Evolutionary conservation across 306 rosid species (phyloP).

Genomic region (Quercus wislizeni): DNA sequence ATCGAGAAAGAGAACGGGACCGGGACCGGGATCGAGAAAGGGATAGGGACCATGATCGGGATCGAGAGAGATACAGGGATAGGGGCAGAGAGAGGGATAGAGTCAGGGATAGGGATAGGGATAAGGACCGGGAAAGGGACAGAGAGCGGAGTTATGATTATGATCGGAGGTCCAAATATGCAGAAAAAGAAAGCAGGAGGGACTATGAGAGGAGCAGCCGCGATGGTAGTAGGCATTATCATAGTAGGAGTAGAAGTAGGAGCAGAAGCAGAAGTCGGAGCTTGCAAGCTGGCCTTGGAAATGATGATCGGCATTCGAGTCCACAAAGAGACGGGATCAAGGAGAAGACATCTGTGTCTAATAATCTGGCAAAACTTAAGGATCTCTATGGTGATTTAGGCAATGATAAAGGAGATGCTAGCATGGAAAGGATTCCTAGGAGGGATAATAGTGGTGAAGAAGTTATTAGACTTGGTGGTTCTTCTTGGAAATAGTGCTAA

Average conservation of each 20-base stretch:
- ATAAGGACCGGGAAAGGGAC: conserved; percentile 34
- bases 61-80: conserved; percentile 42
- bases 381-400: conserved; percentile 87
- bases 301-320: conserved; percentile 37
- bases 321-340: conserved; percentile 59
- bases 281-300: conserved; percentile 53
- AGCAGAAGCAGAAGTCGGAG: conserved; percentile 75
- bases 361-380: conserved; percentile 87
- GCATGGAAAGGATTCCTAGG: conserved; percentile 48
- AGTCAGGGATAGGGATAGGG: conserved; percentile 35
- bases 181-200: conserved; percentile 67
- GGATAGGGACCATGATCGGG: conserved; percentile 38
- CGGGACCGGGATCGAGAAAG: conserved; percentile 25
- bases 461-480: conserved; percentile 89
- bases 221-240: conserved; percentile 46
- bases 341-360: conserved; percentile 58
- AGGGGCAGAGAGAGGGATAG: conserved; percentile 43
- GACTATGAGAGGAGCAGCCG: conserved; percentile 52
- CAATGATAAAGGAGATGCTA: conserved; percentile 52
- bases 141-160: conserved; percentile 57
- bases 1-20: conserved; percentile 23
- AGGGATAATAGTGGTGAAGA: conserved; percentile 67
- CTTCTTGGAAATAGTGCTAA: conserved; percentile 43
- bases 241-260: conserved; percentile 60
- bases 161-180: conserved; percentile 48